Conservation (phyloP, 768 basidiomycete genomes). For the Sporobolomyces roseus region DNA sequence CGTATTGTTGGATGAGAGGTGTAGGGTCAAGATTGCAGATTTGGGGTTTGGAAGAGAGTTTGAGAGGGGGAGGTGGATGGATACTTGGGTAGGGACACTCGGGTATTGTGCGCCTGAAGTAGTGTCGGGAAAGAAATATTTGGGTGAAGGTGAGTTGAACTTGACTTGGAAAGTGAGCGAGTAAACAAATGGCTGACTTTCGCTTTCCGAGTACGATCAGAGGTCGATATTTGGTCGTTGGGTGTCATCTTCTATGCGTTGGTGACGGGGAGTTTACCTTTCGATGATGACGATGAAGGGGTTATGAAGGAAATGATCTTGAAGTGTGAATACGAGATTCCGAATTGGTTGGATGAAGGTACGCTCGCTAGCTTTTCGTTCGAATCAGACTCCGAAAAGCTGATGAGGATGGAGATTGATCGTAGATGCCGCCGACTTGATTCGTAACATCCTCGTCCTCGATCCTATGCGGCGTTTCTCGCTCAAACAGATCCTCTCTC, state of each 20-base stretch:
- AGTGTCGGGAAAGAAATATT: slow-evolving; percentile 74
- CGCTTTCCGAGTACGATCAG: slow-evolving; percentile 44
- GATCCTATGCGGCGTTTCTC: slow-evolving; percentile 23
- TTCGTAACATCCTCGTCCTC: slow-evolving; percentile 62
- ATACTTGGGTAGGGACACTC: slow-evolving; percentile 93
- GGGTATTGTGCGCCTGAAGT: slow-evolving; percentile 97
- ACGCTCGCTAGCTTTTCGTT: slow-evolving; percentile 38
- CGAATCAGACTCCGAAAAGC: not conserved
- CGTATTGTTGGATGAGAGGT: slow-evolving; percentile 67
- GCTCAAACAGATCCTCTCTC: slow-evolving; percentile 28
- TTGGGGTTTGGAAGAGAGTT: slow-evolving; percentile 99
- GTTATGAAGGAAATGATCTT: slow-evolving; percentile 81
- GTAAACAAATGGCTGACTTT: too few relatives aligned
- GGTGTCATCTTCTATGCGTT: slow-evolving; percentile 90
- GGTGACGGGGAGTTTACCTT: slow-evolving; percentile 82
- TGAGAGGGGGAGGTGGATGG: slow-evolving; percentile 69
- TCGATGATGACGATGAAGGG: slow-evolving; percentile 78
- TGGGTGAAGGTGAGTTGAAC: slow-evolving; percentile 67
- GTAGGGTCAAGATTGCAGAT: slow-evolving; percentile 87
- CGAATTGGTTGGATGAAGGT: slow-evolving; percentile 86
- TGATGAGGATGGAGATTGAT: slow-evolving; percentile 6
- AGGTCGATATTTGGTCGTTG: slow-evolving; percentile 95
- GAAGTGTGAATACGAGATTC: slow-evolving; percentile 81
- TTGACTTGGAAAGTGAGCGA: too few relatives aligned
- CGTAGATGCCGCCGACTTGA: slow-evolving; percentile 77